Evolutionary conservation across 2,329 filamentous ascomycete species (phyloP).

Genomic region (Phyllosticta citribraziliensis): DNA sequence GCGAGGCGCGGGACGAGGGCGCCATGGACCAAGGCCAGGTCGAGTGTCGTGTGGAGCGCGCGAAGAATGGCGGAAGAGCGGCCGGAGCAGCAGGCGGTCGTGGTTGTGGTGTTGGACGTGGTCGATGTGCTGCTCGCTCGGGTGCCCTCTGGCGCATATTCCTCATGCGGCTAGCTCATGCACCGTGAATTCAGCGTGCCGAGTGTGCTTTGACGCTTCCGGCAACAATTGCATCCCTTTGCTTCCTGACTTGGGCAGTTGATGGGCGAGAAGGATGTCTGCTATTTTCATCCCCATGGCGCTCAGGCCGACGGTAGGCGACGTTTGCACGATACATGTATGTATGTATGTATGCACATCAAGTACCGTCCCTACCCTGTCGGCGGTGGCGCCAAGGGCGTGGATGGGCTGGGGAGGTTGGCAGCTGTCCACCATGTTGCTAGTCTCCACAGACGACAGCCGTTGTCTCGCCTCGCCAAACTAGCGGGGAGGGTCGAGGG

Average conservation of each 20-base stretch:
- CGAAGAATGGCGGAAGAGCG: background rate
- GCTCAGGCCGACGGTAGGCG: background rate
- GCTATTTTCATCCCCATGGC: background rate
- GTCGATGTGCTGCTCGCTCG: background rate
- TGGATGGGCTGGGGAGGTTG: background rate
- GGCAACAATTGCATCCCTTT: background rate
- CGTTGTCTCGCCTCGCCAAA: background rate
- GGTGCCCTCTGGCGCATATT: background rate
- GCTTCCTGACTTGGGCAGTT: background rate
- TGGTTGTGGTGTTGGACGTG: background rate
- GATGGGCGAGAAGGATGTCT: background rate
- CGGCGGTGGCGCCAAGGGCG: background rate
- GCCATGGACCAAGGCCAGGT: background rate
- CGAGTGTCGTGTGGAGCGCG: slow-evolving; percentile 11
- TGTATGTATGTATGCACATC: too few species aligned
- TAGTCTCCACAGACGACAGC: background rate
- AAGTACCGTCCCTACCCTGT: background rate
- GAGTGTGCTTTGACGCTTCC: background rate
- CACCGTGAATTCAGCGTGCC: background rate
- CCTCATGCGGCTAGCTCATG: background rate
- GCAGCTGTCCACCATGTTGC: background rate
- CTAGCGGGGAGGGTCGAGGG: background rate
- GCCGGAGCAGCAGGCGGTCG: background rate
- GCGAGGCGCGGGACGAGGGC: background rate
- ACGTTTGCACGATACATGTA: background rate